Evolutionary conservation across 2,329 filamentous ascomycete genomes (phyloP), one percentile per base, ranked within the genome.

Genomic region (Penicillium brevicompactum): DNA sequence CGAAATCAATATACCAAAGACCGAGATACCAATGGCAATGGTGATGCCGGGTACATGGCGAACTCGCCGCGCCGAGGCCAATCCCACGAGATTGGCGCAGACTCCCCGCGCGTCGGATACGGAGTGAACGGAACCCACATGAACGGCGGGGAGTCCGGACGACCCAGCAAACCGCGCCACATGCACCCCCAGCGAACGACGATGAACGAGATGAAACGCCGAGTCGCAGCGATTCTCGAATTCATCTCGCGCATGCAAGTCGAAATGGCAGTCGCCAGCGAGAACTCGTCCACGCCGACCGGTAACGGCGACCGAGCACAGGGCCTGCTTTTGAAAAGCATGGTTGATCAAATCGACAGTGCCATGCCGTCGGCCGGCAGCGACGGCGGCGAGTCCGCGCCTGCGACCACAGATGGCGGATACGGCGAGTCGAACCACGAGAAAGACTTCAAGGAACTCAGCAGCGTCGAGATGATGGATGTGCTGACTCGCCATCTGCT

Each of bases 241-340:
- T 97, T 93, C 68, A 96, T 97, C 60, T 88, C 89, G 4, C 86
- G 91, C 62, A 93, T 91, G 54, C 92, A 97, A 72, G 82, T 96
- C 6, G 92, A 97, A 67, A 84, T 96, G 74, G 91, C 90, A 1
- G 86, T 84, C 30, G 72, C 74, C 76, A 58, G 80, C 75, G 79
- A 65, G 73, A 80, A 61, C 69, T 77, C 63, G 2, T 62, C 61
- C 61, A 76, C 62, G 65, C 76, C 55, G 68, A 78, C 55, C 62
- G 67, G 65, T 63, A 59, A 75, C 70, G 68, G 68, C 38, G 72
- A 73, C 44, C 65, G 69, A 13, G 56, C 67, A 14, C 73, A 74
- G 44, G 70, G 69, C 10, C 67, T 64, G 34, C 59, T 71, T 22
- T 53, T 72, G 31, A 72, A 70, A 55, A 67, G 64, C 38, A 69